Evolutionary conservation across 1,139 yeast species (phyloP).

Genomic region (Diutina siamensis): DNA sequence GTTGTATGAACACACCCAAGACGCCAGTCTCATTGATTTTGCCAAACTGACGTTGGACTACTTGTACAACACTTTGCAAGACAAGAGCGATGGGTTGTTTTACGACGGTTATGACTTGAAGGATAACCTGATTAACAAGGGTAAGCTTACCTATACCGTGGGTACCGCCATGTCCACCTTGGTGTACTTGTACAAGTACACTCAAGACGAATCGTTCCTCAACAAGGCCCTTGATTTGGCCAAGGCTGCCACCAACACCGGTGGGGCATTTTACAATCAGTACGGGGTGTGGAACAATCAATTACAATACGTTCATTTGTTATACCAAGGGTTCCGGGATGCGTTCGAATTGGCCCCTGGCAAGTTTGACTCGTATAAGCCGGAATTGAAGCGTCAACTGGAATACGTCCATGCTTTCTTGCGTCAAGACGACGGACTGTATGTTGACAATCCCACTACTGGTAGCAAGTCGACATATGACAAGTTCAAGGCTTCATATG

Average conservation of each 20-base stretch:
- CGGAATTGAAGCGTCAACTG: constrained; percentile 16
- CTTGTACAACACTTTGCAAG: constrained; percentile 19
- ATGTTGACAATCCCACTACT: constrained; percentile 11
- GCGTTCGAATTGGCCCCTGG: constrained; percentile 9
- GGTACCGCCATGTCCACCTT: constrained; percentile 24
- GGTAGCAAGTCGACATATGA: constrained; percentile 10
- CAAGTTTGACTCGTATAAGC: constrained; percentile 9
- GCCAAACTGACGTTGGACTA: constrained; percentile 12
- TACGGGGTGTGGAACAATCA: constrained; percentile 17
- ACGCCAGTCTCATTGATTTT: background rate
- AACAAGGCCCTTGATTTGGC: constrained; percentile 13
- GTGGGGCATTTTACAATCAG: constrained; percentile 16
- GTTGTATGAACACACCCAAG: constrained; percentile 8
- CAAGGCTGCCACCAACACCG: constrained; percentile 12
- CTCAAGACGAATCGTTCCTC: constrained; percentile 10
- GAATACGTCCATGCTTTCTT: constrained; percentile 14
- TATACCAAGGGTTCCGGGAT: background rate
- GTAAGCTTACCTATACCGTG: constrained; percentile 26
- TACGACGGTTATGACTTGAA: constrained; percentile 19
- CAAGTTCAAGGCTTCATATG: constrained; percentile 10
- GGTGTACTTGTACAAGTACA: constrained; percentile 15
- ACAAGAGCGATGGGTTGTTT: constrained; percentile 18
- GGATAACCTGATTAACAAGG: constrained; percentile 16
- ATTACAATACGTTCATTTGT: constrained; percentile 8
- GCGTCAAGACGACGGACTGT: constrained; percentile 14